Evolutionary conservation across 768 basidiomycete genomes (phyloP).

Genomic region (Amanita pseudoporphyria): DNA sequence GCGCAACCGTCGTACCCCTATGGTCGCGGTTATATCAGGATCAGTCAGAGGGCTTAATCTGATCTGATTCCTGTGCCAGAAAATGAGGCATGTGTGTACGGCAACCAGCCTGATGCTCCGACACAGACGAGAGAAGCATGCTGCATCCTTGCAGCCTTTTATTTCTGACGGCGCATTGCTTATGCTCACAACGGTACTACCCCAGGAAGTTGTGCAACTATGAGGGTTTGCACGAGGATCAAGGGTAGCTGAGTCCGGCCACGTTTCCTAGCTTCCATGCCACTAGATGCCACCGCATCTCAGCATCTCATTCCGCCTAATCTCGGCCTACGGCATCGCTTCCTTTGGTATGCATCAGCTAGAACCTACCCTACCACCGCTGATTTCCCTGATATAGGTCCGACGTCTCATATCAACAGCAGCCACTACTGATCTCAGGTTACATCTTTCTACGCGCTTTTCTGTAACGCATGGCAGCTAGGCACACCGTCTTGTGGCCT

Average conservation of each 20-base stretch:
- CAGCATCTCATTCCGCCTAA: constrained; percentile 4
- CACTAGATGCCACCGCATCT: neutral
- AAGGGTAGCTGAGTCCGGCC: constrained; percentile 1
- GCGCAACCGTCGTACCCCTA: too few relatives aligned
- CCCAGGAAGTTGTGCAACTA: neutral
- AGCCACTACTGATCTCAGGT: neutral
- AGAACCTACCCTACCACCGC: neutral
- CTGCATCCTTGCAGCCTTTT: neutral
- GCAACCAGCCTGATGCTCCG: neutral
- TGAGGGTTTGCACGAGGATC: constrained; percentile 2
- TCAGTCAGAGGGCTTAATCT: too few relatives aligned
- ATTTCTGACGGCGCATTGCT: neutral
- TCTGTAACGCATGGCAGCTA: neutral
- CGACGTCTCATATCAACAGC: neutral
- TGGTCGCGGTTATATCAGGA: too few relatives aligned
- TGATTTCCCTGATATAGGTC: constrained; percentile 8
- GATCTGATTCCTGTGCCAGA: neutral
- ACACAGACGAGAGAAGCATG: neutral
- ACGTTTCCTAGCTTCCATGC: neutral
- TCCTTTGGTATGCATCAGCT: neutral
- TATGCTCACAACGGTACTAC: neutral
- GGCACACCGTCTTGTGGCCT: neutral
- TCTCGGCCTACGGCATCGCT: constrained; percentile 3
- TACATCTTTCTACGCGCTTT: neutral
- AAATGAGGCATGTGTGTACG: neutral